Evolutionary conservation across 805 yeast species (phyloP), one percentile per base, ranked within the genome.

Genomic region (Blastobotrys mokoenaii): DNA sequence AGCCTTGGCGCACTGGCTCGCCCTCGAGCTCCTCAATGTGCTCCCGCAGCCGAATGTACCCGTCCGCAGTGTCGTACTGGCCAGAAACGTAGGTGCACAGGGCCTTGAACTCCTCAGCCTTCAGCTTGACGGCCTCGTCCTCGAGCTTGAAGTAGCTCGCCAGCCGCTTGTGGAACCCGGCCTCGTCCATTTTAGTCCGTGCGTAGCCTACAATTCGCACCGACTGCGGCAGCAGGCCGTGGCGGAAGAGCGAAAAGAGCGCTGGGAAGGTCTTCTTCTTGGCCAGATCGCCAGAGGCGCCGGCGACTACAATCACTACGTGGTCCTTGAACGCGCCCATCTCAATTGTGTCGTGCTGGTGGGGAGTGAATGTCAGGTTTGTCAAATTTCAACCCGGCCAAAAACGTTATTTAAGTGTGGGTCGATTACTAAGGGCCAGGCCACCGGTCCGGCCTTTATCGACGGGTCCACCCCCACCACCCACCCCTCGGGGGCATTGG

Each of bases 211-310:
- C 74, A 57, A 93, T 86, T 59, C 78, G 77, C 33, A 84, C 79
- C 25, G 80, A 64, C 10, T 68, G 58, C 8, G 95, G 85, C 46
- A 90, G 71, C 53, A 78, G 79, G 35, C 94, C 95, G 62, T 89
- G 82, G 53, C 84, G n/a, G 53, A 47, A 63, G 43, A 68, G 59
- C 16, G 69, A 69, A 52, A 69, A 69, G 47, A 69, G 51, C 4
- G 72, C 72, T 15, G 72, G 73, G 57, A 63, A 68, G 2, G 96
- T 89, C 70, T 89, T 89, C 80, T 89, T 89, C 70, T 86, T 87
- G 46, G 96, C 96, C 53, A 89, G 72, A 64, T 89, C 96, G 43
- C 97, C 97, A 17, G 95, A 84, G 38, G 97, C 97, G 44, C 97
- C 97, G 57, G 88, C 84, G 27, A 89, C 95, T 22, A 82, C 85